phyloP scores from a whole-genome alignment of 805 yeast genomes.

The Wickerhamiella siamensis region DNA sequence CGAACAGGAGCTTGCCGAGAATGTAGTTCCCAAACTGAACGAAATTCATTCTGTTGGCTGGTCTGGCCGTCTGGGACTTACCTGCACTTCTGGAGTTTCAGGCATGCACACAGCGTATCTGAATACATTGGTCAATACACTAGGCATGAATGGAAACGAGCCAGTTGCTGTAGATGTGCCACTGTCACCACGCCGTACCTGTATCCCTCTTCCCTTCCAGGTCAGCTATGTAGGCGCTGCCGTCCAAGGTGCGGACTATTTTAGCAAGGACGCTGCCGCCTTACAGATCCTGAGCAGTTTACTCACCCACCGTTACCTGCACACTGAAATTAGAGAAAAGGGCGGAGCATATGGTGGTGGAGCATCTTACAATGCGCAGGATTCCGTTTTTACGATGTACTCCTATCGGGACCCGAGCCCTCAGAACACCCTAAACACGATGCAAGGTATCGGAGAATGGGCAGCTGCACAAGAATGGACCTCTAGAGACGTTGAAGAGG shows the following conservation, averaged over 20 bases:
- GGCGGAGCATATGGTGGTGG: slow-evolving; percentile 99
- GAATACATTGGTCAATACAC: background rate
- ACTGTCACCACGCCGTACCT: slow-evolving; percentile 26
- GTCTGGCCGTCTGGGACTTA: slow-evolving; percentile 17
- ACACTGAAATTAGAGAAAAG: slow-evolving; percentile 80
- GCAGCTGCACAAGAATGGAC: slow-evolving; percentile 40
- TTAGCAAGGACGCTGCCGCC: slow-evolving; percentile 64
- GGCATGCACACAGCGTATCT: slow-evolving; percentile 8
- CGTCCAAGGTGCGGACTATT: slow-evolving; percentile 49
- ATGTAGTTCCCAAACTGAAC: slow-evolving; percentile 47
- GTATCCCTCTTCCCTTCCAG: slow-evolving; percentile 69
- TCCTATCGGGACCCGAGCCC: slow-evolving; percentile 94
- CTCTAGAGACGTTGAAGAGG: slow-evolving; percentile 62
- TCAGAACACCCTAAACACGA: slow-evolving; percentile 46
- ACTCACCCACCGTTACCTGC: slow-evolving; percentile 68
- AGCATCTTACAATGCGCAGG: slow-evolving; percentile 62
- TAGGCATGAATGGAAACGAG: background rate
- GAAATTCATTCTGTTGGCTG: slow-evolving; percentile 19
- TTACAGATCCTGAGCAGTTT: slow-evolving; percentile 71
- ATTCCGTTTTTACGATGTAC: slow-evolving; percentile 67
- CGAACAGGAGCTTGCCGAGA: slow-evolving; percentile 37
- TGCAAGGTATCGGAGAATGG: slow-evolving; percentile 37
- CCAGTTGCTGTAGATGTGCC: background rate
- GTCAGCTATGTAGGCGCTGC: slow-evolving; percentile 71
- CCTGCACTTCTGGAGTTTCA: slow-evolving; percentile 16